phyloP scores from a whole-genome alignment of 2,329 filamentous ascomycete species.

The Apiospora phragmitis region DNA sequence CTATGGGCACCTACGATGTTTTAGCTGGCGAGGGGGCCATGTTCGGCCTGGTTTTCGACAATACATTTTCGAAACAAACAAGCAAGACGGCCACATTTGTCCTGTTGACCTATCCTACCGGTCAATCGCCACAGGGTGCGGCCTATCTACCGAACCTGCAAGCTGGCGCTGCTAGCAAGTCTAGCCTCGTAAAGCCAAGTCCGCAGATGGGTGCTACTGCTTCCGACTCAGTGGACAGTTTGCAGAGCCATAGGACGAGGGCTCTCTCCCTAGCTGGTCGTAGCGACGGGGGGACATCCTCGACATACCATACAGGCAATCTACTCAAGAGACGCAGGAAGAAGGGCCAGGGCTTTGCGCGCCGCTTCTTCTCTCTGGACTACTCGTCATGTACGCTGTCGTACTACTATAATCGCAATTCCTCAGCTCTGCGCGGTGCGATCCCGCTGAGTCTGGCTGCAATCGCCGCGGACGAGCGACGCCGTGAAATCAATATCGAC shows the following conservation, averaged over 20 bases:
- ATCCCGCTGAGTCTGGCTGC: conserved; percentile 91
- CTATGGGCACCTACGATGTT: conserved; percentile 86
- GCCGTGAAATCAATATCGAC: conserved; percentile 92
- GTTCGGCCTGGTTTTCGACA: conserved; percentile 97
- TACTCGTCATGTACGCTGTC: conserved; percentile 92
- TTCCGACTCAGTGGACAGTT: conserved; percentile 60
- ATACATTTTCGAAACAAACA: conserved; percentile 94
- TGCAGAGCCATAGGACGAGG: conserved; percentile 53
- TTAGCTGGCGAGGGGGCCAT: conserved; percentile 75
- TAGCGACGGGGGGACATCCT: conserved; percentile 46
- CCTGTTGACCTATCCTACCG: conserved; percentile 88
- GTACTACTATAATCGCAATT: conserved; percentile 94
- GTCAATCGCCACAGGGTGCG: conserved; percentile 72
- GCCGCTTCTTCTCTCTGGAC: conserved; percentile 93
- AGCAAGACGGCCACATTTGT: conserved; percentile 96
- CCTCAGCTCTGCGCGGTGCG: conserved; percentile 85
- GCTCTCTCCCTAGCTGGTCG: conserved; percentile 52
- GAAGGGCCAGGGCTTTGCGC: conserved; percentile 89
- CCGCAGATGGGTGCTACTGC: conserved; percentile 45
- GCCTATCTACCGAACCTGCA: conserved; percentile 64
- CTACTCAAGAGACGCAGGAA: conserved; percentile 90
- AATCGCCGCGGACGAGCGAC: conserved; percentile 83
- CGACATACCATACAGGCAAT: conserved; percentile 77
- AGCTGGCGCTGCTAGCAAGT: conserved; percentile 48
- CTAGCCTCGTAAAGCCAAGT: conserved; percentile 52